A percentile compares a stretch with the other conserved stretches of the same genome.
phyloP scores from a whole-genome alignment of 345 rosid genomes.

The Capsella bursapastoris region DNA sequence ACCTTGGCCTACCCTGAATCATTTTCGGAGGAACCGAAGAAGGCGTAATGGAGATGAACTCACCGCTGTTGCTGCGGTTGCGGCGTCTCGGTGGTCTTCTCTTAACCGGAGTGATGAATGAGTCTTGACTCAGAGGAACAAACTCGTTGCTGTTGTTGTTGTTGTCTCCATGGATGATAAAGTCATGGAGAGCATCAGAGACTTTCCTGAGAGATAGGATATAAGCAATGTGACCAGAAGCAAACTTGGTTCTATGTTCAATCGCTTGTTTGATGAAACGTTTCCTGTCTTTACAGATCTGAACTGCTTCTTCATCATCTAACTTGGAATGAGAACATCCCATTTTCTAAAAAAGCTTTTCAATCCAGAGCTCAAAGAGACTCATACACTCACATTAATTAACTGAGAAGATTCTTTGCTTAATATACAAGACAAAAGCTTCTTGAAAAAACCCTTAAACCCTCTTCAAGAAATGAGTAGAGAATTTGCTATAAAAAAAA shows the following conservation, averaged over 20 bases:
- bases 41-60: conserved; percentile 74
- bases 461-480: conserved; percentile 35
- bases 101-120: conserved; percentile 67
- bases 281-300: conserved; percentile 90
- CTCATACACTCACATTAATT: background rate
- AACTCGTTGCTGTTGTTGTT: conserved; percentile 40
- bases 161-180: conserved; percentile 72
- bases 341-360: conserved; percentile 50
- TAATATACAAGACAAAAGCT: conserved; percentile 32
- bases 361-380: conserved; percentile 9
- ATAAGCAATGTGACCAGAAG: conserved; percentile 79
- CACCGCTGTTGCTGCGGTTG: conserved; percentile 43
- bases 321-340: conserved; percentile 92
- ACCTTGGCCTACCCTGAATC: conserved; percentile 51
- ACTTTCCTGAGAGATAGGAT: conserved; percentile 80
- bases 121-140: conserved; percentile 39
- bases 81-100: conserved; percentile 43
- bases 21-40: conserved; percentile 48
- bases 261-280: conserved; percentile 85
- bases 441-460: conserved; percentile 26
- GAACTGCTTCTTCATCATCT: conserved; percentile 94
- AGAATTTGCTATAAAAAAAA: background rate
- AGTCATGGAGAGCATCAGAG: conserved; percentile 82
- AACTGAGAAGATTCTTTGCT: conserved; percentile 40
- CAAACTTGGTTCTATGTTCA: conserved; percentile 84